Evolutionary conservation across 805 yeast genomes (phyloP).

Genomic region (Saccharomycopsis schoenii): DNA sequence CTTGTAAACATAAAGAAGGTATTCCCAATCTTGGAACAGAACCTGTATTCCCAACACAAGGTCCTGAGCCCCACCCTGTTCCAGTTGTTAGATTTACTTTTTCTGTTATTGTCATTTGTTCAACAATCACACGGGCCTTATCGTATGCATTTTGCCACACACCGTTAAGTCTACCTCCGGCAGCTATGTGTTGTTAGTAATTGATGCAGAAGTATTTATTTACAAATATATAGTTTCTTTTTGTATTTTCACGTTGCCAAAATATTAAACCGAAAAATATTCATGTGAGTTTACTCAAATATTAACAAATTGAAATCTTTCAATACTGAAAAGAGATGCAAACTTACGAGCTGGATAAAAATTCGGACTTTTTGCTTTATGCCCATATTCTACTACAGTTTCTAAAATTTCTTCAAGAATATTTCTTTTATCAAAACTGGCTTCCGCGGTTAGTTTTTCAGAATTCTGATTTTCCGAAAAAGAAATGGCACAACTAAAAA

Average conservation of each 20-base stretch:
- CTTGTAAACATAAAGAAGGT: constrained; percentile 48
- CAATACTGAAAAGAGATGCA: too few species aligned
- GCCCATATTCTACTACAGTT: constrained; percentile 7
- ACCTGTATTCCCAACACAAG: constrained; percentile 54
- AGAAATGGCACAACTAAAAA: neutral
- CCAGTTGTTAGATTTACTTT: constrained; percentile 57
- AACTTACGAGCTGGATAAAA: constrained; percentile 16
- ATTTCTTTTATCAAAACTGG: neutral
- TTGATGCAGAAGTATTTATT: neutral
- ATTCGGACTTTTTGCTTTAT: constrained; percentile 2
- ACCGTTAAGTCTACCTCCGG: constrained; percentile 38
- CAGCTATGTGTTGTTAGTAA: constrained; percentile 4
- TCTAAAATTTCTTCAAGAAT: constrained; percentile 8
- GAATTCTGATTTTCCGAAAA: neutral
- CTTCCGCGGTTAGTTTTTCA: neutral
- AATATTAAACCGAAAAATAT: too few species aligned
- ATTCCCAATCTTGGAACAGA: constrained; percentile 44
- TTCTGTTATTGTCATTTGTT: constrained; percentile 46
- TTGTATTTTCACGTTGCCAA: too few species aligned
- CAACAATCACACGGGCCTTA: constrained; percentile 45
- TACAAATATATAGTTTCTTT: too few species aligned
- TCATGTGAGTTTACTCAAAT: too few species aligned
- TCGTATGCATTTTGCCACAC: constrained; percentile 48
- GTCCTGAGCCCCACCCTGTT: constrained; percentile 54
- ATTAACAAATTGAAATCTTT: too few species aligned